Percentiles rank a stretch among this genome's conserved stretches.
These are phyloP conservation scores for Leccinum longicurvipes DNA, from an alignment of 768 basidiomycete species.

Conservation along the genomic window DNA sequence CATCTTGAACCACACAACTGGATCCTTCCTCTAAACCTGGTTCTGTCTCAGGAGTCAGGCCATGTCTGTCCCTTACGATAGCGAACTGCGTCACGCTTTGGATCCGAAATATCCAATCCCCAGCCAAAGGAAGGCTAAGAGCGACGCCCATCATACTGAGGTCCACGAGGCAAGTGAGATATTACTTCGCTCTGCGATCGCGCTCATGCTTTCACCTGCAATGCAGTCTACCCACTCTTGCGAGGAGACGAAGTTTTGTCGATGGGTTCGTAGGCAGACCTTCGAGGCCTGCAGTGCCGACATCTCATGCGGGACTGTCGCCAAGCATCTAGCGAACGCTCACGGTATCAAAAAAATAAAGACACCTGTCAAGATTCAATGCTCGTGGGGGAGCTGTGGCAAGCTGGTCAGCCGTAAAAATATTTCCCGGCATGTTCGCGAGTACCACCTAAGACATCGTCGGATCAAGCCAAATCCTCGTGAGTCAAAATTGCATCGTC, in stretches of 20 bases:
- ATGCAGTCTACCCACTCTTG: background rate
- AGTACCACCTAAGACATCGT: background rate
- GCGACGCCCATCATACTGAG: background rate
- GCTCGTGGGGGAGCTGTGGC: background rate
- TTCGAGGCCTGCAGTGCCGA: background rate
- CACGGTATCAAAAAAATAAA: background rate
- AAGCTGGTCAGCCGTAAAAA: background rate
- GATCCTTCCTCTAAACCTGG: background rate
- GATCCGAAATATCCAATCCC: background rate
- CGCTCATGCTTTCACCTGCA: background rate
- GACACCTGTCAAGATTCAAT: background rate
- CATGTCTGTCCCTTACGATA: background rate
- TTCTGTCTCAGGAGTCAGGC: background rate
- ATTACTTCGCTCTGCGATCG: background rate
- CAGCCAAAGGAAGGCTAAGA: background rate
- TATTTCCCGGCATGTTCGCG: background rate
- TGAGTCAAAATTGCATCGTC: background rate
- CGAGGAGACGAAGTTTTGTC: background rate
- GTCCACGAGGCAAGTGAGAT: background rate
- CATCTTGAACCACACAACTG: background rate
- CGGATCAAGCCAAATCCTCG: background rate
- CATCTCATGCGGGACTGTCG: background rate
- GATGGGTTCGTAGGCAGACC: background rate
- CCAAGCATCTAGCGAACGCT: background rate
- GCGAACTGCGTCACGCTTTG: background rate